Conservation (phyloP, 129 eudicot species). For the Flaveria trinervia region DNA sequence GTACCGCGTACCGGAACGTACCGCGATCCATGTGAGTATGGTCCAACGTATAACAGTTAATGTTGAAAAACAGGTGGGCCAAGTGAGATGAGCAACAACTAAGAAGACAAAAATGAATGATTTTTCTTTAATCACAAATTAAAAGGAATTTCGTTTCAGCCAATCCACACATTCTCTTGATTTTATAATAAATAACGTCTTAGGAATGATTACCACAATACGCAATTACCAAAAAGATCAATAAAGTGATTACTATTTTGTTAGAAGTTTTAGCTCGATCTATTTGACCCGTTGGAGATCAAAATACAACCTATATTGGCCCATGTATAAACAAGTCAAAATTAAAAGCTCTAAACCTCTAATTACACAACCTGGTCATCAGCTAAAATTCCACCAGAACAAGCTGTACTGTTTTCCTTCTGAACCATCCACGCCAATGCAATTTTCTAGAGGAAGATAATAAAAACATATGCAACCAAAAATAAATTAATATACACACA, state of each 20-base stretch:
- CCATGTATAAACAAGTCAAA: background rate
- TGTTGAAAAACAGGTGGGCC: background rate
- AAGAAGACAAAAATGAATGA: background rate
- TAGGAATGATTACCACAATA: background rate
- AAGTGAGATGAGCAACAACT: background rate
- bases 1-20: too few relatives aligned
- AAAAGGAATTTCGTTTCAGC: background rate
- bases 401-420: slow-evolving; percentile 63
- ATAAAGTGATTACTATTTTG: background rate
- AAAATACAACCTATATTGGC: background rate
- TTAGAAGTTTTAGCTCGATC: background rate
- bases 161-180: background rate
- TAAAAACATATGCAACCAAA: slow-evolving; percentile 13
- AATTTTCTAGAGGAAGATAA: slow-evolving; percentile 60
- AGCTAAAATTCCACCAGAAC: slow-evolving; percentile 92
- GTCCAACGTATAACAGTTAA: background rate
- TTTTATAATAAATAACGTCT: background rate
- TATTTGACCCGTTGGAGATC: background rate
- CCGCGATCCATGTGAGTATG: too few relatives aligned
- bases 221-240: background rate
- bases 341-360: background rate
- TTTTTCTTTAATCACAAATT: background rate
- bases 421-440: slow-evolving; percentile 92
- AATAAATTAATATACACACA: background rate
- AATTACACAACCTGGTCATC: slow-evolving; percentile 76